Evolutionary conservation across 78 protist species (phyloP), one percentile per base, ranked within the genome.

Genomic region (Chrysochromulina parva): DNA sequence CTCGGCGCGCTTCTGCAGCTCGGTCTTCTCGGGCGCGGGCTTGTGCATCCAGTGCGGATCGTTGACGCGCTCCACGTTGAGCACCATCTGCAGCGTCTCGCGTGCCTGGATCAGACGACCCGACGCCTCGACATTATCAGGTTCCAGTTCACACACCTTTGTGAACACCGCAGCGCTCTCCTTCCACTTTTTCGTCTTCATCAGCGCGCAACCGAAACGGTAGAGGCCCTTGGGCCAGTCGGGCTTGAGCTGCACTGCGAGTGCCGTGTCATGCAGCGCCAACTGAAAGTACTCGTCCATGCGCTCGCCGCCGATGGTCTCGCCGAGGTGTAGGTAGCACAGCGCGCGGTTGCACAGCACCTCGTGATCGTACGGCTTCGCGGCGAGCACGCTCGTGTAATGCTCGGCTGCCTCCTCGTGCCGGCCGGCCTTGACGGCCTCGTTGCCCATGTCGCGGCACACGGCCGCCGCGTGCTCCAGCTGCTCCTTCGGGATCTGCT

Each of bases 331-430:
- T 53, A 74, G 82, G 82, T 48, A 48, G 24, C 57, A 53, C 26
- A 74, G 82, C 82, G 82, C 6, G 19, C 82, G 82, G 17, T 74
- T 74, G 57, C 26, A 53, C 57, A 74, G 82, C 28, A 74, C 82
- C 82, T 74, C 82, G 24, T 74, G 55, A 24, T 74, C 82, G 19
- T 28, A n/a, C n/a, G 82, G 82, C 57, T 74, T 16, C 28, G 82
- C 82, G n/a, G 82, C 54, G 26, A 74, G 55, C 28, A 74, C 82
- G 7, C 28, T 19, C 28, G 82, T 74, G 82, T 74, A 74, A 55
- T 74, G 82, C 82, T 74, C 82, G 57, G 48, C 57, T 26, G 82
- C 82, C 19, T 74, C 82, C n/a, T 74, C 82, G 57, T 55, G 48
- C 57, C 82, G 82, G 24, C 48, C 82, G 13, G 16, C 17, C 82